Base-by-base conservation (phyloP, 352 stramenopile genomes). In the Phytophthora hybrid region DNA sequence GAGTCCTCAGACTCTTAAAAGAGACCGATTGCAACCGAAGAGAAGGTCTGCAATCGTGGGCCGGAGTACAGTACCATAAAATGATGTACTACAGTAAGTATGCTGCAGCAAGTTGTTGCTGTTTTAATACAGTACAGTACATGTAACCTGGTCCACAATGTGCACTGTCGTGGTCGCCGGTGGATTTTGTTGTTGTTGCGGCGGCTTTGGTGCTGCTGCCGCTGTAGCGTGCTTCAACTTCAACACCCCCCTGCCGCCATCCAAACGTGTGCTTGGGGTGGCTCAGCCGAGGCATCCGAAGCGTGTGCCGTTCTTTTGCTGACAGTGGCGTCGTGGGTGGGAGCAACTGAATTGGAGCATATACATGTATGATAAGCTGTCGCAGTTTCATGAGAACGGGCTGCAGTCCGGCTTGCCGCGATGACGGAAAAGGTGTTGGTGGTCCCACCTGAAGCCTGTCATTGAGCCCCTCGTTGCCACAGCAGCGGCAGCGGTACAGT, bases 341-440 rank as follows among this genome's bases (percentile, higher is more conserved):
- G 16, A 63, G 21, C 31, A 37, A 69, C 68, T 32, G 67, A 74
- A 34, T 44, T 26, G 53, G 52, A 54, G 44, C 66, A 64, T 49
- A 63, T 26, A 26, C 23, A 26, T 26, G 23, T 26, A 26, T 26
- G 23, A 26, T 26, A 26, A 63, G 66, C 21, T 69, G 67, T 69
- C 60, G 39, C 59, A 69, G 46, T 47, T 67, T 49, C 60, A 55
- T 39, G 60, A 63, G 52, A 54, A 52, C 34, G 34, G 61, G 18
- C 32, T 57, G 13, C 37, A 46, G 32, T 46, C 44, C 10, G 47
- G 37, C 49, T 61, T 49, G 47, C 32, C 34, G 18, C 23, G 34
- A 44, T n/a, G 62, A n/a, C 32, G 37, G 39, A 29, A 55, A 29
- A 44, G 11, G n/a, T 19, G 21, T 5, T 39, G 23, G 23, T 44